Base-by-base conservation (phyloP, 768 basidiomycete genomes). In the Pisolithus sp. region DNA sequence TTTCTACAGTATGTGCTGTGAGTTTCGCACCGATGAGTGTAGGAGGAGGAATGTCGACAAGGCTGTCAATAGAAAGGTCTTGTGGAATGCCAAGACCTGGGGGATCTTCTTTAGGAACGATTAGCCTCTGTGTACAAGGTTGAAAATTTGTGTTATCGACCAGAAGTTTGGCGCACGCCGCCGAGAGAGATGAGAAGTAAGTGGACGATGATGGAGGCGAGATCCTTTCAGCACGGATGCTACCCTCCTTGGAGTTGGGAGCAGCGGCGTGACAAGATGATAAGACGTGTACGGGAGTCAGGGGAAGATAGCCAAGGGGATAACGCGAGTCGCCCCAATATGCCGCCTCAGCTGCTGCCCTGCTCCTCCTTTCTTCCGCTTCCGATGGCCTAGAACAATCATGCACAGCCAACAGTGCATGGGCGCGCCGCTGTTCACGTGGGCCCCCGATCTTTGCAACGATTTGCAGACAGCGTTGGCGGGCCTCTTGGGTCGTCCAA, bases 401-500 rank as follows among this genome's bases (percentile, higher is more conserved):
- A 6, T n/a, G 43, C 6, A 17, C 43, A 8, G 15, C 67, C 55
- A 92, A 83, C 21, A 93, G 65, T 0, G 82, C 85, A 31, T 73
- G 70, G 0, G 81, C 83, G 31, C 91, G 75, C 12, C 73, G 71
- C 55, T 75, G 80, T 68, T 93, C 91, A 53, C 69, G 69, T 5
- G 73, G 69, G 0, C 90, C 89, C 1, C 89, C 91, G 36, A 95
- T 89, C 62, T 88, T 89, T 34, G 75, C 73, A 4, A 91, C 82
- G 51, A 94, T 93, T n/a, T 80, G 75, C 18, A 85, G 68, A 59
- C 84, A 86, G 5, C 90, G 78, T 46, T 80, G 76, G 40, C 79
- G 78, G 0, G 89, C 90, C 62, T 93, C 91, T 0, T 67, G 63
- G 0, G 90, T 93, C 5, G 87, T 84, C 87, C 89, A 95, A 54